Percentiles rank a stretch among this genome's conserved stretches.
These are phyloP conservation scores for Trichomonas vaginalis DNA, from an alignment of 208 protist genomes.

Conservation along the genomic window DNA sequence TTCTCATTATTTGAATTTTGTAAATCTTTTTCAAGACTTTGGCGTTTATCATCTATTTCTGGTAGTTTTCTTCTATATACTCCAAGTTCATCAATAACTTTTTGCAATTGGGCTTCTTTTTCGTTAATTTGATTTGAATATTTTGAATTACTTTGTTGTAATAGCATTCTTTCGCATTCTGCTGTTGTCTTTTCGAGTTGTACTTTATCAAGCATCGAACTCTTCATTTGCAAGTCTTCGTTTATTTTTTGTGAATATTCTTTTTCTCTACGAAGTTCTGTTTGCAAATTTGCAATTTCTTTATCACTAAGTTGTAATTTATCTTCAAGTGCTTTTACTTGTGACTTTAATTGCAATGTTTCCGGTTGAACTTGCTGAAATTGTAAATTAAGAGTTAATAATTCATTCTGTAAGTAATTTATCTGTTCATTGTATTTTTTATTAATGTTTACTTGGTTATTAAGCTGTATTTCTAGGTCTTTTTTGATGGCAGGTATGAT, in stretches of 20 bases:
- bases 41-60: not conserved
- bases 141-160: not conserved
- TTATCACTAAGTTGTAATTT: not conserved
- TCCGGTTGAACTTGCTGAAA: not conserved
- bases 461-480: not conserved
- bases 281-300: not conserved
- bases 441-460: not conserved
- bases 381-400: not conserved
- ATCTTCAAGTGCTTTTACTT: not conserved
- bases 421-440: not conserved
- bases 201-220: not conserved
- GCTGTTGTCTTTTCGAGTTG: not conserved
- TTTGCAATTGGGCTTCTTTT: not conserved
- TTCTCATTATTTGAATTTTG: not conserved
- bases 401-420: not conserved
- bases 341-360: not conserved
- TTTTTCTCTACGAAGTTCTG: not conserved
- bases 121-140: not conserved
- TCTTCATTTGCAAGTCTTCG: not conserved
- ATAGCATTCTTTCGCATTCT: not conserved
- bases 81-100: not conserved
- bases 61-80: not conserved
- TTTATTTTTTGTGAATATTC: not conserved
- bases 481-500: not conserved
- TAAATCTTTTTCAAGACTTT: not conserved